Base-by-base conservation (phyloP, 805 yeast genomes). In the Monosporozyma solicola region DNA sequence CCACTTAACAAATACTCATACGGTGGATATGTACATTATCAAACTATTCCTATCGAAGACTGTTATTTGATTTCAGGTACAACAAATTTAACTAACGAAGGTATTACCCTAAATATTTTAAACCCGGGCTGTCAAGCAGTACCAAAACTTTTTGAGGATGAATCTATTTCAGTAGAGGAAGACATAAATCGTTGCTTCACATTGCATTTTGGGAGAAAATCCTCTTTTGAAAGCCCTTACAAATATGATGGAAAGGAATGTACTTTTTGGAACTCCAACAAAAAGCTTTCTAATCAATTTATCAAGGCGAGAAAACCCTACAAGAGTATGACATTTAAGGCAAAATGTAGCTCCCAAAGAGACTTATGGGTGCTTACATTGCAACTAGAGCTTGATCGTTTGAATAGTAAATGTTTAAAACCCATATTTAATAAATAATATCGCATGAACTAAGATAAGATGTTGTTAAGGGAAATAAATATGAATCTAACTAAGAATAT, bases 101-200 rank as follows among this genome's bases (percentile, higher is more conserved):
- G 73, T 49, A 69, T 65, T 24, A 76, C 74, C 27, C 68, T 74
- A 47, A 80, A 82, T 53, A 70, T 71, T 2, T 64, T 68, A 22
- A 68, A 76, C 53, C 84, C 86, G 0, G 87, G 84, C 0, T 75
- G 73, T 4, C 75, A 77, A 48, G 69, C 83, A 0, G 63, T 85
- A 32, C 96, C 97, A 0, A 72, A 95, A 37, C 72, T 85, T 0
- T 90, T 86, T 62, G 69, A 77, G 1, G 95, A 90, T 67, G 97
- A 97, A 0, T 85, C 95, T 89, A 78, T 75, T 57, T 84, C 95
- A 2, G 73, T 80, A 8, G 98, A 92, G 61, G 86, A 83, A 48
- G 94, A 87, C 58, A 59, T 75, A n/a, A 70, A 80, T 29, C 73
- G 96, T 49, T 82, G 94, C 57, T 90, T 92, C 61, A 87, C 94